Conservation (phyloP, 176 grass and related monocot species). For the Triticum dicoccoides region DNA sequence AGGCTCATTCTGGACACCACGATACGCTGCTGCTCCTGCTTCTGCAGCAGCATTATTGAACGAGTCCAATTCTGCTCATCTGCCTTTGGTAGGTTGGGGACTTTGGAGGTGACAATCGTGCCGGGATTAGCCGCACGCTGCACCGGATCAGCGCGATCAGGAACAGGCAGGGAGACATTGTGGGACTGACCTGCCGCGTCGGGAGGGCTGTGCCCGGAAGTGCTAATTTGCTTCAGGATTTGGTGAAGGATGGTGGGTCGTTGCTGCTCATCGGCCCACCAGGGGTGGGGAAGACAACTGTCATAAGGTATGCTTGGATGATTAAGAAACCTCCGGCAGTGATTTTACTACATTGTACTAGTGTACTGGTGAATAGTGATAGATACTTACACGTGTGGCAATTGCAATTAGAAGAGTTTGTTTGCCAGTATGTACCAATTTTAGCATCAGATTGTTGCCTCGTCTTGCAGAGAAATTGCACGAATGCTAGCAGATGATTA, state of each 20-base stretch:
- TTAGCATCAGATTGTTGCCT: neutral
- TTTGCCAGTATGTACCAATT: neutral
- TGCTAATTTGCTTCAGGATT: constrained; percentile 79
- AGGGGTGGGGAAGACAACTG: constrained; percentile 79
- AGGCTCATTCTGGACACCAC: neutral
- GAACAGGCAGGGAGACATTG: constrained; percentile 67
- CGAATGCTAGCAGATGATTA: constrained; percentile 84
- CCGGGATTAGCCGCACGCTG: constrained; percentile 72
- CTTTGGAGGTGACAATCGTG: constrained; percentile 78
- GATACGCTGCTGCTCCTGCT: neutral
- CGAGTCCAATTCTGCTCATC: neutral
- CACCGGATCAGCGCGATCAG: constrained; percentile 81
- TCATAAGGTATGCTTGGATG: constrained; percentile 68
- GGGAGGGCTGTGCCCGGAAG: constrained; percentile 79
- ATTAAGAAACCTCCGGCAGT: too few relatives aligned
- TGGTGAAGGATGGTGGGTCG: constrained; percentile 76
- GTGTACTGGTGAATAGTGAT: too few relatives aligned
- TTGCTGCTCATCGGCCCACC: constrained; percentile 85
- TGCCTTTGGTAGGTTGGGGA: constrained; percentile 60
- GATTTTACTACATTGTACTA: neutral
- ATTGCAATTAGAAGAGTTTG: neutral
- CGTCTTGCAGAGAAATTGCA: constrained; percentile 77
- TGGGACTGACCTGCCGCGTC: constrained; percentile 83
- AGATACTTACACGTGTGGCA: neutral
- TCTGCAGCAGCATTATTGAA: neutral